Conservation (phyloP, 805 yeast genomes). For the Saturnispora serradocipensis region DNA sequence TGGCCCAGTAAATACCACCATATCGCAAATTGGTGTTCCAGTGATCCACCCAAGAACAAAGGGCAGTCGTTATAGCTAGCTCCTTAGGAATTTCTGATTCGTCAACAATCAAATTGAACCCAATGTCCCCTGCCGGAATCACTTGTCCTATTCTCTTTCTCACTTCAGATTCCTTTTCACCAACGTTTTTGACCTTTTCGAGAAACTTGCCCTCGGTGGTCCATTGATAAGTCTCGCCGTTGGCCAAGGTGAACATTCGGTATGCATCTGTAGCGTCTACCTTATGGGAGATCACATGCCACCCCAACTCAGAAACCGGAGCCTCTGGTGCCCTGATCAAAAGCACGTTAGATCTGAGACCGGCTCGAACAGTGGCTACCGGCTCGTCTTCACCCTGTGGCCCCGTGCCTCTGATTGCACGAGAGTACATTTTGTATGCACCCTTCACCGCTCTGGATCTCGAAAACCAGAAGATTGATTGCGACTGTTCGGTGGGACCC, state of each 20-base stretch:
- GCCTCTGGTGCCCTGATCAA: conserved; percentile 42
- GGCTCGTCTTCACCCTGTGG: conserved; percentile 45
- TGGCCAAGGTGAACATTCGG: conserved; percentile 50
- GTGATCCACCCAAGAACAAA: conserved; percentile 54
- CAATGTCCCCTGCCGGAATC: conserved; percentile 41
- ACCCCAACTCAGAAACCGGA: conserved; percentile 49
- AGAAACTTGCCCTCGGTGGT: conserved; percentile 49
- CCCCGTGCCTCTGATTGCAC: conserved; percentile 33
- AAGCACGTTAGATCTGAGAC: conserved; percentile 49
- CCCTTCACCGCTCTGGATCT: conserved; percentile 63
- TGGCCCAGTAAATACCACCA: conserved; percentile 57
- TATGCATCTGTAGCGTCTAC: conserved; percentile 56
- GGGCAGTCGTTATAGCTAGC: conserved; percentile 49
- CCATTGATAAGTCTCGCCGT: conserved; percentile 59
- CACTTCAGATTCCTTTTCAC: conserved; percentile 56
- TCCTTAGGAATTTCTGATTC: conserved; percentile 48
- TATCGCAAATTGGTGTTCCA: conserved; percentile 55
- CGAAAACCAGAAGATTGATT: conserved; percentile 42
- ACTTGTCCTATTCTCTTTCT: conserved; percentile 57
- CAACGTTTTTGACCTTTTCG: conserved; percentile 48
- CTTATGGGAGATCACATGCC: conserved; percentile 52
- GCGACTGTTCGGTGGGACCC: conserved; percentile 35
- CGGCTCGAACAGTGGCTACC: conserved; percentile 51
- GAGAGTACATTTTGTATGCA: conserved; percentile 48
- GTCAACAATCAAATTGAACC: conserved; percentile 48